These are phyloP conservation scores for Gastrolobium bilobum DNA, from an alignment of 306 rosid genomes.

Conservation along the genomic window DNA sequence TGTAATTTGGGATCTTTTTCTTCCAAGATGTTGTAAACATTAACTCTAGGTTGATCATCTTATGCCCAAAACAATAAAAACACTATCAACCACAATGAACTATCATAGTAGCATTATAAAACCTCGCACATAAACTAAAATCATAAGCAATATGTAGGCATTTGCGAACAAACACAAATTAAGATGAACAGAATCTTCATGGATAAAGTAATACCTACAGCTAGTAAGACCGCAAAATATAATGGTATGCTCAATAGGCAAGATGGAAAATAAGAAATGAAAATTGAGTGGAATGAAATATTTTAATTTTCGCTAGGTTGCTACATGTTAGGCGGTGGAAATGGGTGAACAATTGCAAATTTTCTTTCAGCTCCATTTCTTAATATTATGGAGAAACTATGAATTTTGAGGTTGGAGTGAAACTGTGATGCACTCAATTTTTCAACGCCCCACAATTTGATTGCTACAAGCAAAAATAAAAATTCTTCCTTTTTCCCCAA, in stretches of 20 bases:
- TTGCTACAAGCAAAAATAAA: not conserved
- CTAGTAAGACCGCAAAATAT: constrained; percentile 16
- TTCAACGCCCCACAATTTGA: not conserved
- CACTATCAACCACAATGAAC: constrained; percentile 43
- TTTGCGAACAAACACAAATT: constrained; percentile 14
- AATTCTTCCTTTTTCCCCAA: not conserved
- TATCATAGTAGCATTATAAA: constrained; percentile 23
- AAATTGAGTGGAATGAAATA: constrained; percentile 14
- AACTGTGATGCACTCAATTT: not conserved
- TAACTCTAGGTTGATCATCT: constrained; percentile 61
- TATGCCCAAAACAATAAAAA: constrained; percentile 49
- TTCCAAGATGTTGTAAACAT: constrained; percentile 70
- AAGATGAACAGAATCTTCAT: not conserved
- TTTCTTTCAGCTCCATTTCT: not conserved
- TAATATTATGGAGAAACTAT: not conserved
- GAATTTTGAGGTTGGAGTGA: not conserved
- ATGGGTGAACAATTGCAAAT: constrained; percentile 16
- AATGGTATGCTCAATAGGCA: not conserved
- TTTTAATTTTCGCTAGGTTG: not conserved
- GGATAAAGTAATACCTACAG: constrained; percentile 17
- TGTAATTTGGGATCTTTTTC: constrained; percentile 72
- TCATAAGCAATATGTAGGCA: not conserved
- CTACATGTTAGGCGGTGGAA: not conserved
- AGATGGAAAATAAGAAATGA: not conserved
- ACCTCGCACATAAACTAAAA: constrained; percentile 40